Evolutionary conservation across 306 rosid genomes (phyloP), one percentile per base, ranked within the genome.

Genomic region (Boehmeria nivea): DNA sequence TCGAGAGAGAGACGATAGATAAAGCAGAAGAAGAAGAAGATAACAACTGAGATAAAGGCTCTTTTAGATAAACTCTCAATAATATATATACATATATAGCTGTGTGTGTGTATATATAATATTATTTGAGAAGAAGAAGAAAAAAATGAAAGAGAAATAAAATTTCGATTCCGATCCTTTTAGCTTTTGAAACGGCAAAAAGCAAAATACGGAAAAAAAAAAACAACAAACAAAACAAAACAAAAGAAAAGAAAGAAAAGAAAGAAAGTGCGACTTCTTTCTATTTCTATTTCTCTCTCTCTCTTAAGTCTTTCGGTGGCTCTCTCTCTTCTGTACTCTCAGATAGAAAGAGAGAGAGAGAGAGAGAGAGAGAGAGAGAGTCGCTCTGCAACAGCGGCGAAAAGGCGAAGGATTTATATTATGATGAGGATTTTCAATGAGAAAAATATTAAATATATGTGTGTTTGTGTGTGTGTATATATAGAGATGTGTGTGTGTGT

Each of bases 351-450:
- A 57, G 61, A 60, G 65, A 60, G 14, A 51, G 55, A 4, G 52
- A 27, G 43, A 37, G 68, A 55, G 59, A 64, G 65, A 69, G 76
- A 43, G 75, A 36, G 11, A 38, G 42, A 18, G 34, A 7, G n/a
- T 18, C 60, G 28, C 51, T 63, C 77, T 78, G 89, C 83, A 72
- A 73, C 75, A 71, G 83, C n/a, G n/a, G n/a, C n/a, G n/a, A n/a
- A n/a, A 84, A 74, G 81, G 79, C 72, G 0, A 69, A 34, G 33
- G 44, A 40, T 6, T 6, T 6, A 8, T 3, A 40, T 40, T 6
- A 40, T 15, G 44, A 13, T 10, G n/a, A 19, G 75, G 69, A 60
- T 14, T 51, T 83, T 66, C 54, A 83, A 76, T 61, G 78, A 69
- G 44, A 55, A 42, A 2, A 31, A 60, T 38, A 54, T n/a, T n/a